A percentile compares a stretch with the other conserved stretches of the same genome.
Conservation (phyloP, 768 basidiomycete genomes). For the Boletus reticulatus region DNA sequence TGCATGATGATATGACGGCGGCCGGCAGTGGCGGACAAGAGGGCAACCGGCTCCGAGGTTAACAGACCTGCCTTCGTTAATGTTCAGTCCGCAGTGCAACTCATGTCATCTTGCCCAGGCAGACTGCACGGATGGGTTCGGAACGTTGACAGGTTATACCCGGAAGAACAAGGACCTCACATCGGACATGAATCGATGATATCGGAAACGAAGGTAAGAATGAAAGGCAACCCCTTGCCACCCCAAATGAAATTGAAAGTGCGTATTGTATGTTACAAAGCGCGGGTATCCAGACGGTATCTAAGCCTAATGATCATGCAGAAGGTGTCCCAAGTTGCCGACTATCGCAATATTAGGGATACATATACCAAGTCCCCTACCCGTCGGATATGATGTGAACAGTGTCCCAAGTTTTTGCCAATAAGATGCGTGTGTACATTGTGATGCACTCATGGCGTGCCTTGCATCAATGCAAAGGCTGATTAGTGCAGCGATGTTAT, state of each 20-base stretch:
- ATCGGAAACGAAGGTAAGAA: background rate
- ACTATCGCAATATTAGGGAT: conserved; percentile 20
- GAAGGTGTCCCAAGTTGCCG: conserved; percentile 7
- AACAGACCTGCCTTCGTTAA: no score
- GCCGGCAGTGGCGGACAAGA: no score
- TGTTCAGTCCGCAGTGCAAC: no score
- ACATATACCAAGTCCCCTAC: conserved; percentile 17
- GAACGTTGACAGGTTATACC: no score
- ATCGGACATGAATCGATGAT: no score
- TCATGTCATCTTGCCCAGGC: no score
- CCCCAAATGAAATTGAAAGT: conserved; percentile 4
- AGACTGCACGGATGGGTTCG: no score
- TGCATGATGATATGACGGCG: no score
- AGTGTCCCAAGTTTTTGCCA: conserved; percentile 17
- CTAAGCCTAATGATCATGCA: background rate
- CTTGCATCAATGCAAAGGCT: background rate
- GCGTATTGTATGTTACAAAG: conserved; percentile 5
- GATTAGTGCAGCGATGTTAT: conserved; percentile 1
- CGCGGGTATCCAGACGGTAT: conserved; percentile 21
- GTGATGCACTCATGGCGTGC: conserved; percentile 20
- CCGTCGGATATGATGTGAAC: background rate
- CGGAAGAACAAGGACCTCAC: no score
- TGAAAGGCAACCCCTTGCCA: conserved; percentile 21
- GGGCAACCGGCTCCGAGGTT: no score
- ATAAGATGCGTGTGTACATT: conserved; percentile 28